Conservation (phyloP, 495 filamentous ascomycete genomes). For the Hypomontagnella submonticulosa region DNA sequence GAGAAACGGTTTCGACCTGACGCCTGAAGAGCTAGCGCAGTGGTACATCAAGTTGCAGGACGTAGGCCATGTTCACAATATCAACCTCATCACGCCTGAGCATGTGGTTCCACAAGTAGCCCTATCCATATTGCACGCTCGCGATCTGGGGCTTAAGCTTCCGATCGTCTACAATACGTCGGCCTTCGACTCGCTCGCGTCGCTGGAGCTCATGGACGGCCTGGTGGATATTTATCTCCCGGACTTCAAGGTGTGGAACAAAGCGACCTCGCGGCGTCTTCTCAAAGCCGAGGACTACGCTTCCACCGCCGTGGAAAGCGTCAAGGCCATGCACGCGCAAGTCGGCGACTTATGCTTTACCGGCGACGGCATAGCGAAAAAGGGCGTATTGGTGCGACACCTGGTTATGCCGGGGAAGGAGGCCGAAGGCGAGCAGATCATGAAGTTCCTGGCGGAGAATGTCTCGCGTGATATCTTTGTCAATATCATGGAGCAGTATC, state of each 20-base stretch:
- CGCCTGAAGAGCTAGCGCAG: constrained; percentile 76
- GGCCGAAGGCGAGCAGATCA: constrained; percentile 73
- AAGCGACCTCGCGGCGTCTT: constrained; percentile 69
- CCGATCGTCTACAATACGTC: constrained; percentile 85
- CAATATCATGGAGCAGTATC: constrained; percentile 83
- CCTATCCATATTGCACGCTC: constrained; percentile 73
- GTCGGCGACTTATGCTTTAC: constrained; percentile 83
- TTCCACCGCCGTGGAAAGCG: constrained; percentile 72
- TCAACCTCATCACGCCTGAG: constrained; percentile 78
- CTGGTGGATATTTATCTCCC: constrained; percentile 82
- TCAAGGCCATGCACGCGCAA: constrained; percentile 78
- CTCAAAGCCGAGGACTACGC: constrained; percentile 80
- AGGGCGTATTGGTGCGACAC: constrained; percentile 75
- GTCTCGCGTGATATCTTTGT: constrained; percentile 76
- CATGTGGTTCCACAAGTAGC: constrained; percentile 83
- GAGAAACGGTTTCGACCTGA: constrained; percentile 77
- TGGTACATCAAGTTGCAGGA: constrained; percentile 84
- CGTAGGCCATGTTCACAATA: constrained; percentile 77
- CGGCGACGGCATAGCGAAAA: constrained; percentile 77
- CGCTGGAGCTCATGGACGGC: constrained; percentile 73
- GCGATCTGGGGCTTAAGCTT: constrained; percentile 70
- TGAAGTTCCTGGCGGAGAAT: constrained; percentile 73
- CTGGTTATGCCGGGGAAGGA: constrained; percentile 82
- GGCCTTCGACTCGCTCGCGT: constrained; percentile 75
- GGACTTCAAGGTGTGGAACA: constrained; percentile 81